Evolutionary conservation across 2,329 filamentous ascomycete species (phyloP).

Genomic region (Xylaria arbuscula): DNA sequence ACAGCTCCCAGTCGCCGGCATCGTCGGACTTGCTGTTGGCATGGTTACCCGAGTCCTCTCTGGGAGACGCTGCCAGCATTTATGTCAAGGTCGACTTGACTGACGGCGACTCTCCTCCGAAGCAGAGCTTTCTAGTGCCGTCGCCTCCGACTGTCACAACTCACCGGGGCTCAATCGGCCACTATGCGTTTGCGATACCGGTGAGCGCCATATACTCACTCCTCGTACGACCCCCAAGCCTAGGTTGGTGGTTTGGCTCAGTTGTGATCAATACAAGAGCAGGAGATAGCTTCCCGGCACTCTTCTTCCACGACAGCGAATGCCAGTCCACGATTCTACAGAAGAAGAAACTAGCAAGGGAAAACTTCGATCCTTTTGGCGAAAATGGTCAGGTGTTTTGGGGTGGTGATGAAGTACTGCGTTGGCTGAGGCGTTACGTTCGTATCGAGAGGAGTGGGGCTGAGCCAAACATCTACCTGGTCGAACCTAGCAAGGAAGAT

Average conservation of each 20-base stretch:
- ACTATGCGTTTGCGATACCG: slow-evolving; percentile 92
- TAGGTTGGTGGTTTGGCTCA: slow-evolving; percentile 99
- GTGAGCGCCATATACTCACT: slow-evolving; percentile 91
- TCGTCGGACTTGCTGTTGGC: slow-evolving; percentile 85
- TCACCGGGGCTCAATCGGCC: slow-evolving; percentile 75
- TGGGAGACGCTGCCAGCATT: slow-evolving; percentile 86
- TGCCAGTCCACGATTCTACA: slow-evolving; percentile 96
- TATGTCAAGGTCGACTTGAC: slow-evolving; percentile 96
- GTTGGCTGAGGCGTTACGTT: slow-evolving; percentile 89
- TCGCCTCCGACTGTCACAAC: slow-evolving; percentile 87
- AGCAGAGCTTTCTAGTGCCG: slow-evolving; percentile 89
- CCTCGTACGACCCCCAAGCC: slow-evolving; percentile 86
- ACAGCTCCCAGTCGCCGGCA: slow-evolving; percentile 56
- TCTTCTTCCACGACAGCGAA: slow-evolving; percentile 98
- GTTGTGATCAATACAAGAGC: slow-evolving; percentile 90
- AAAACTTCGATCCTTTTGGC: slow-evolving; percentile 91
- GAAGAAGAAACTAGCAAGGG: slow-evolving; percentile 84
- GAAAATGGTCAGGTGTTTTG: slow-evolving; percentile 91
- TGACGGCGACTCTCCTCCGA: slow-evolving; percentile 82
- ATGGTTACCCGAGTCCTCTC: slow-evolving; percentile 90
- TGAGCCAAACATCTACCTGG: slow-evolving; percentile 89
- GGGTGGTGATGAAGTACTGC: slow-evolving; percentile 94
- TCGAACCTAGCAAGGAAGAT: slow-evolving; percentile 89
- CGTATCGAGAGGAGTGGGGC: slow-evolving; percentile 83
- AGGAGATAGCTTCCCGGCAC: slow-evolving; percentile 91